Base-by-base conservation (phyloP, 2,329 filamentous ascomycete genomes). In the Capronia epimyces region DNA sequence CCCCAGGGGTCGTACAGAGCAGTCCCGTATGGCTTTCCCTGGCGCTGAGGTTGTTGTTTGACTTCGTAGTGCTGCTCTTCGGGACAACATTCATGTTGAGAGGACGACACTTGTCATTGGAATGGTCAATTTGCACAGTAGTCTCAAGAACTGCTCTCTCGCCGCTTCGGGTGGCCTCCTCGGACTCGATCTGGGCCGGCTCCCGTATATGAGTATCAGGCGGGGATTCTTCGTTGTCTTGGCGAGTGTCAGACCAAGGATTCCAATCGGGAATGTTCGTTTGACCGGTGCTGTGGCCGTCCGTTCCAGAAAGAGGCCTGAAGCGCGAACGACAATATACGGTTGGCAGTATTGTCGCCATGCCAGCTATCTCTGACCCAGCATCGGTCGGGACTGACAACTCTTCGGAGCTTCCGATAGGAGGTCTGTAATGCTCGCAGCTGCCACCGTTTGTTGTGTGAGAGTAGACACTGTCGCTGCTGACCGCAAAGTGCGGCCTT, bases 381-480 rank as follows among this genome's bases (percentile, higher is more conserved):
- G 12, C 50, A 24, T 12, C 46, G 44, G 18, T 59, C 34, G 8
- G 43, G 4, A 29, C 21, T 34, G 27, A 29, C 25, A 57, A 27
- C 22, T 57, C 52, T n/a, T 57, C 57, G 13, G 52, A 48, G 36
- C 57, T 55, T 20, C 41, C 54, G 16, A 42, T 39, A 21, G 52
- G 40, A 12, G 18, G 25, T 16, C 39, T 40, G 36, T 60, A 56
- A n/a, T 55, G 32, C 27, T 48, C 47, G 27, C 59, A 53, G 3
- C 66, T 64, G 22, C 63, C 59, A 24, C 65, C 69, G 49, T 67
- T 65, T 9, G 67, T 69, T 8, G 67, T 67, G 47, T 68, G 65
- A 13, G 71, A 74, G 60, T 74, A 74, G 7, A 72, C 51, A 49
- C 71, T 74, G 3, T 69, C 67, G 29, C 69, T 70, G 49, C 58